phyloP scores from a whole-genome alignment of 768 basidiomycete species.

The Lyophyllum atratum region DNA sequence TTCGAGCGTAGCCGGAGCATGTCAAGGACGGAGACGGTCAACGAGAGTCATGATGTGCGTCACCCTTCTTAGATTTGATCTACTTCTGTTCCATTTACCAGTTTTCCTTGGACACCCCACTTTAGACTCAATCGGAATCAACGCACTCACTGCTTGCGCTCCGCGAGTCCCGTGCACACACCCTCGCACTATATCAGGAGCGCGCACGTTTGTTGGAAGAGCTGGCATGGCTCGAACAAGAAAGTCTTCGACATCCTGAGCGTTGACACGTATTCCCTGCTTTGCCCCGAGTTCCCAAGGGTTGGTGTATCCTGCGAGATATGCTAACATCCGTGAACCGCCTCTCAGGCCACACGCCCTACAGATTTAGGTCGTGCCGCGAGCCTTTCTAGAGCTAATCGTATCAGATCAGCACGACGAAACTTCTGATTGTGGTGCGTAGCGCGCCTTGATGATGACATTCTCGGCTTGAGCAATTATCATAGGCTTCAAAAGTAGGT shows the following conservation, averaged over 20 bases:
- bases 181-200: conserved; percentile 55
- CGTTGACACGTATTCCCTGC: background rate
- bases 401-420: too few relatives aligned
- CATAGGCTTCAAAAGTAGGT: too few relatives aligned
- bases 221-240: conserved; percentile 44
- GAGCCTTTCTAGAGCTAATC: too few relatives aligned
- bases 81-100: background rate
- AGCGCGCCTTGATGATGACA: too few relatives aligned
- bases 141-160: conserved; percentile 7
- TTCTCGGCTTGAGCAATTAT: too few relatives aligned
- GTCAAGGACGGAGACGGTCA: background rate
- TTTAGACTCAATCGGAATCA: conserved; percentile 3
- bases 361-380: too few relatives aligned
- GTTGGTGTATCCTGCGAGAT: background rate
- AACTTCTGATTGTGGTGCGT: too few relatives aligned
- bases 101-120: background rate
- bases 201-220: conserved; percentile 57
- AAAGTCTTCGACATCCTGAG: background rate
- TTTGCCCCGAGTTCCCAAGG: background rate
- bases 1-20: conserved; percentile 41
- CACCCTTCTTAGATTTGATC: background rate
- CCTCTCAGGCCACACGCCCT: too few relatives aligned
- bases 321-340: too few relatives aligned
- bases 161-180: conserved; percentile 36
- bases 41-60: conserved; percentile 6